Base-by-base conservation (phyloP, 2,329 filamentous ascomycete genomes). In the Ophiostoma novo-ulmi region DNA sequence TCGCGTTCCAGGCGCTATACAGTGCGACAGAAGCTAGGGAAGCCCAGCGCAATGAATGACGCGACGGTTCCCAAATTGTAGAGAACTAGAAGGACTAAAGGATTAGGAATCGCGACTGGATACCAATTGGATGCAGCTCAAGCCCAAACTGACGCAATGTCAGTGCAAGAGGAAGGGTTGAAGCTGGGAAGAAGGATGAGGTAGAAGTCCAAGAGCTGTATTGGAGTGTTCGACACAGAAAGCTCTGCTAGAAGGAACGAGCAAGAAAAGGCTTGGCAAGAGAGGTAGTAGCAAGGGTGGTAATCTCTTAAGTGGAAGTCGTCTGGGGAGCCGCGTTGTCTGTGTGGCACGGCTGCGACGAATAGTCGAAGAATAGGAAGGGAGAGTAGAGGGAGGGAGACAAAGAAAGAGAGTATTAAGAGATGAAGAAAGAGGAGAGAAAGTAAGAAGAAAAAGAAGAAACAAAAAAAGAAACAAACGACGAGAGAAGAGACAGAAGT, bases 11-110 rank as follows among this genome's bases (percentile, higher is more conserved):
- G 38, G 65, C 65, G 36, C 39, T 10, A 39, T 39, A 48, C 65
- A 67, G 39, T 67, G 65, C 65, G 65, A 67, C 65, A 67, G 64
- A 67, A 67, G 65, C 65, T 67, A 31, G 64, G 22, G 63, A 65
- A 67, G 65, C 65, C 48, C 65, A 67, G 26, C 26, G 65, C 38
- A 41, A 11, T 48, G 8, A 4, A 58, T 4, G 38, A 31, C 41
- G 65, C 65, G 39, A 48, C 52, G 44, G 38, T 48, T 48, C 44
- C n/a, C 38, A 10, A 11, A 39, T 39, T 10, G 10, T 13, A 13
- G 38, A 39, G 38, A 48, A n/a, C 44, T 48, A 14, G 20, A 13
- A 48, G 6, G 11, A 10, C 38, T 11, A 39, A 3, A 39, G 38
- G 38, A 48, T 17, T 8, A 55, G 14, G 26, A 63, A 35, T 63